Percentiles rank a stretch among this genome's conserved stretches.
Conservation (phyloP, 2,329 filamentous ascomycete genomes). For the Sporothrix brunneoviolacea region DNA sequence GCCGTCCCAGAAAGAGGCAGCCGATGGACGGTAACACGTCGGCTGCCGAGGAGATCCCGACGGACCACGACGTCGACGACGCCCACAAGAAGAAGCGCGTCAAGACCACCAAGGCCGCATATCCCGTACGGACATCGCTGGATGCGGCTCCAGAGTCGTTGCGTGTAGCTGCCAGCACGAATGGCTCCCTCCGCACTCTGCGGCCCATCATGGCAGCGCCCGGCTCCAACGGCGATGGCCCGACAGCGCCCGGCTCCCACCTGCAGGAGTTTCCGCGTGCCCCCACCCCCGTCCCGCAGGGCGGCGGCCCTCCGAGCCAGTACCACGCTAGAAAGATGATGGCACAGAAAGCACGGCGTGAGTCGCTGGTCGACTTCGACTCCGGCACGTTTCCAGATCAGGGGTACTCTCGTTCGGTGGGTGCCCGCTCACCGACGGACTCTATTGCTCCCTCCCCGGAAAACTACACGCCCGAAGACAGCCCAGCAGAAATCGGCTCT, state of each 20-base stretch:
- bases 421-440: slow-evolving; percentile 49
- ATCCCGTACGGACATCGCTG: slow-evolving; percentile 53
- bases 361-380: slow-evolving; percentile 41
- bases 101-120: slow-evolving; percentile 66
- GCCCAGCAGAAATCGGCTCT: slow-evolving; percentile 77
- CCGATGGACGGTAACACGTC: slow-evolving; percentile 60
- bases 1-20: slow-evolving; percentile 49
- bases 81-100: slow-evolving; percentile 65
- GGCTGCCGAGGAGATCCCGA: slow-evolving; percentile 54
- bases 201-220: slow-evolving; percentile 57
- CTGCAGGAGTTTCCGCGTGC: slow-evolving; percentile 68
- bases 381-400: slow-evolving; percentile 23
- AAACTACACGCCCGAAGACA: slow-evolving; percentile 52
- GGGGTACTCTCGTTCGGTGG: slow-evolving; percentile 34
- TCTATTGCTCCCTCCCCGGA: slow-evolving; percentile 46
- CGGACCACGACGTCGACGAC: slow-evolving; percentile 52
- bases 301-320: slow-evolving; percentile 25
- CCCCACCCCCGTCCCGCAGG: slow-evolving; percentile 66
- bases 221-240: slow-evolving; percentile 27
- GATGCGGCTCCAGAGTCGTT: slow-evolving; percentile 71
- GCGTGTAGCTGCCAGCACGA: slow-evolving; percentile 83
- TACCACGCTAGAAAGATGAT: slow-evolving; percentile 26
- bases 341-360: slow-evolving; percentile 47
- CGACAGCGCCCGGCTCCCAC: slow-evolving; percentile 39
- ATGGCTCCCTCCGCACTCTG: slow-evolving; percentile 79